A percentile compares a stretch with the other conserved stretches of the same genome.
Evolutionary conservation across 2,329 filamentous ascomycete species (phyloP).

Genomic region (Neocucurbitaria cava): DNA sequence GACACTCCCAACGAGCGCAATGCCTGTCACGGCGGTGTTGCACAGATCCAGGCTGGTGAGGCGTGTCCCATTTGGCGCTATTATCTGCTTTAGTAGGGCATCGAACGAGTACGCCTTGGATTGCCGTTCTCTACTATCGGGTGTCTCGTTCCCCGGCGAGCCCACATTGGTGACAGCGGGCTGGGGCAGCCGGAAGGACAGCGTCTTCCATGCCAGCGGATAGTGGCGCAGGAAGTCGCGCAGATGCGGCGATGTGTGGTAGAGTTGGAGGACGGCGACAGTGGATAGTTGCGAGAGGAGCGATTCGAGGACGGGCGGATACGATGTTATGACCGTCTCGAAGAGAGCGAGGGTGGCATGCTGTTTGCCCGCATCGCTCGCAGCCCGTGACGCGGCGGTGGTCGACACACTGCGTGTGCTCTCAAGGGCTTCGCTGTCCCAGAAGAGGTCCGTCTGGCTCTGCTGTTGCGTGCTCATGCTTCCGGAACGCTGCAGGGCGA

Average conservation of each 20-base stretch:
- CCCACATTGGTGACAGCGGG: conserved; percentile 43
- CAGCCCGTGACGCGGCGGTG: conserved; percentile 8
- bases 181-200: conserved; percentile 63
- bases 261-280: conserved; percentile 62
- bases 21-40: conserved; percentile 66
- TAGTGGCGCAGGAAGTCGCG: conserved; percentile 62
- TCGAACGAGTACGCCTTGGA: conserved; percentile 66
- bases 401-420: conserved; percentile 3
- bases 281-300: conserved; percentile 65
- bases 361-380: conserved; percentile 5
- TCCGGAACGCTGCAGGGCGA: conserved; percentile 28
- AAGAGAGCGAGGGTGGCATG: conserved; percentile 49
- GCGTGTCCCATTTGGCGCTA: conserved; percentile 63
- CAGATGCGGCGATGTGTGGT: conserved; percentile 64
- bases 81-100: conserved; percentile 62
- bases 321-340: conserved; percentile 62
- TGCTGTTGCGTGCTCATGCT: conserved; percentile 36
- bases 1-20: conserved; percentile 62
- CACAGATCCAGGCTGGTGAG: conserved; percentile 65
- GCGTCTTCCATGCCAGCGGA: conserved; percentile 66
- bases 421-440: conserved; percentile 19
- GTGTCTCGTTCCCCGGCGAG: conserved; percentile 50
- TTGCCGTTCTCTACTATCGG: conserved; percentile 54
- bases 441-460: conserved; percentile 24
- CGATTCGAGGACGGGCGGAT: conserved; percentile 65